These are phyloP conservation scores for Paraphaeosphaeria minitans DNA, from an alignment of 2,329 filamentous ascomycete genomes.

Conservation along the genomic window DNA sequence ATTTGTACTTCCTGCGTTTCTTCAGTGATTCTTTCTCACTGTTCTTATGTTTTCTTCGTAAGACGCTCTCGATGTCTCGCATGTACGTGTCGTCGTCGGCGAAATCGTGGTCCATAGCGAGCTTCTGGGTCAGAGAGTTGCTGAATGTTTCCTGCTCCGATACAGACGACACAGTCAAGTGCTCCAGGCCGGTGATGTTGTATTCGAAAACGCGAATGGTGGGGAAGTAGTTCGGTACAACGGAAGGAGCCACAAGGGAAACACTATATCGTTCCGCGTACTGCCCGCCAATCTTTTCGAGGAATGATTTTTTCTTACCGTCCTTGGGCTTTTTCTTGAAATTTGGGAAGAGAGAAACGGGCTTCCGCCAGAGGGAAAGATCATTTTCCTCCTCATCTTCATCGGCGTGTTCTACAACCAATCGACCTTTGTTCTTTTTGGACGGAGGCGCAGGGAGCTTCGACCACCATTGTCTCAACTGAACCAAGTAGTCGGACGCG, in stretches of 20 bases:
- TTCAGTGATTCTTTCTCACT: constrained; percentile 26
- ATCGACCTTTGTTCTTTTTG: constrained; percentile 20
- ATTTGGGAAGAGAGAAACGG: constrained; percentile 19
- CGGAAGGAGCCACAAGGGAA: constrained; percentile 79
- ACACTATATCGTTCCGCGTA: constrained; percentile 86
- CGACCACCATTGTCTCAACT: constrained; percentile 78
- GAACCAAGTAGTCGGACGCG: constrained; percentile 79
- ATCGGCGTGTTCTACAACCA: constrained; percentile 14
- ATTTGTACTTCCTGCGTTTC: constrained; percentile 50
- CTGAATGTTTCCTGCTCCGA: not conserved
- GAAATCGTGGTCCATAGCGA: constrained; percentile 15
- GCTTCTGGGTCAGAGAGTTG: constrained; percentile 13
- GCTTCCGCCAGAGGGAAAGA: constrained; percentile 27
- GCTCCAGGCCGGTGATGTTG: constrained; percentile 80
- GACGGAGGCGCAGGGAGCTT: constrained; percentile 63
- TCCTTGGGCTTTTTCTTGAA: constrained; percentile 40
- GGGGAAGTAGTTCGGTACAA: constrained; percentile 92
- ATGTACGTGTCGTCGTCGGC: constrained; percentile 41
- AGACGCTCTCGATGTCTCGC: constrained; percentile 51
- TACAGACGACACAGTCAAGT: constrained; percentile 32
- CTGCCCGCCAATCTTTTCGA: constrained; percentile 74
- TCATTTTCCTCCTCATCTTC: constrained; percentile 25
- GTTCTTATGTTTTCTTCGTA: constrained; percentile 54
- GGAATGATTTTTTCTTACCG: constrained; percentile 59
- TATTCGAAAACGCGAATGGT: constrained; percentile 91